Conservation (phyloP, 805 yeast genomes). For the Priceomyces fermenticarens region DNA sequence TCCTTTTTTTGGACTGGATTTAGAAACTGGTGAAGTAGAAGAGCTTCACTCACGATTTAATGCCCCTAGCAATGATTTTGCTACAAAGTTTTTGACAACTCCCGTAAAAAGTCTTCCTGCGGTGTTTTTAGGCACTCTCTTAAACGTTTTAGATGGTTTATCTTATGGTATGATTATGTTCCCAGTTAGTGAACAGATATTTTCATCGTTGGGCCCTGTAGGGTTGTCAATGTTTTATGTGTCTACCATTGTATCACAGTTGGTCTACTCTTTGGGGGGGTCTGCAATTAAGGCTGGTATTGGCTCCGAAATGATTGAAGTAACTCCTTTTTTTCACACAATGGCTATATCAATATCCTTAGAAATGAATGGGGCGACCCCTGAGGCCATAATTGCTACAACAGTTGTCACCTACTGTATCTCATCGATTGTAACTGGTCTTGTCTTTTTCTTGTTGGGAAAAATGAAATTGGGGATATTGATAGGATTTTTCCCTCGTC, state of each 20-base stretch:
- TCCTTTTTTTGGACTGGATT: conserved; percentile 2
- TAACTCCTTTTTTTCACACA: conserved; percentile 96
- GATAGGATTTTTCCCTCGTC: conserved; percentile 95
- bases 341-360: conserved; percentile 77
- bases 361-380: conserved; percentile 47
- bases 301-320: conserved; percentile 98
- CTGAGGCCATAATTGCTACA: conserved; percentile 68
- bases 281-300: conserved; percentile 87
- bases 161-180: conserved; percentile 98
- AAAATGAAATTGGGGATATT: conserved; percentile 76
- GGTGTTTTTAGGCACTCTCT: conserved; percentile 76
- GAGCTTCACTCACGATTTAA: conserved; percentile 1
- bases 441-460: conserved; percentile 75
- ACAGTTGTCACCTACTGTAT: conserved; percentile 82
- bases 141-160: conserved; percentile 88
- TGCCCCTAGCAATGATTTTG: conserved; percentile 5
- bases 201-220: conserved; percentile 76
- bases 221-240: conserved; percentile 94
- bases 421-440: conserved; percentile 83
- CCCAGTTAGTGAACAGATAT: conserved; percentile 80
- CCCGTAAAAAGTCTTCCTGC: conserved; percentile 65
- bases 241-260: conserved; percentile 85
- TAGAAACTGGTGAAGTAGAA: conserved; percentile 7
- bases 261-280: conserved; percentile 86
- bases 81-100: conserved; percentile 16